These are phyloP conservation scores for Fusarium haematococcum DNA, from an alignment of 2,329 filamentous ascomycete species.

Conservation along the genomic window DNA sequence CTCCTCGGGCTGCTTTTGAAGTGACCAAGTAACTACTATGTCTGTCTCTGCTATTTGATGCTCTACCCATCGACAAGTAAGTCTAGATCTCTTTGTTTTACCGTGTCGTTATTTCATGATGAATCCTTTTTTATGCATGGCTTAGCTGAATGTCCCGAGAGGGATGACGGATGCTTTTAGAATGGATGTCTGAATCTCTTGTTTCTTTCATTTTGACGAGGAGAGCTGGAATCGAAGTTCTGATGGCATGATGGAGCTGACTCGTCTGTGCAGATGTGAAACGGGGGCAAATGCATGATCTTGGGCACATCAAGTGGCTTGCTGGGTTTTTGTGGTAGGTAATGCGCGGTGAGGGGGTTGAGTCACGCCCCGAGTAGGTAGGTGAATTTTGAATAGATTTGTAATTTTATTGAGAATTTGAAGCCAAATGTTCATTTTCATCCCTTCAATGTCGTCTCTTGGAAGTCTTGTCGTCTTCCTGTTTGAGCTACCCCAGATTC, in stretches of 20 bases:
- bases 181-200: conserved; percentile 47
- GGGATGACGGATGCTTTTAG: conserved; percentile 41
- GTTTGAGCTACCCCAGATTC: background rate
- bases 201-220: background rate
- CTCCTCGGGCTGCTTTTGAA: background rate
- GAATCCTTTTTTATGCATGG: conserved; percentile 48
- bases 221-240: background rate
- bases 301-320: background rate
- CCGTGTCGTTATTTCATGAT: conserved; percentile 38
- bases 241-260: conserved; percentile 4
- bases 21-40: background rate
- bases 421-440: background rate
- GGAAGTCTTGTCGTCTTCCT: background rate
- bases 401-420: background rate
- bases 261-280: conserved; percentile 6
- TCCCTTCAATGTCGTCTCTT: background rate
- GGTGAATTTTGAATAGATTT: background rate
- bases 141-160: conserved; percentile 48
- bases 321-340: background rate
- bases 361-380: background rate
- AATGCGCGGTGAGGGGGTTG: background rate
- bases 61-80: conserved; percentile 9
- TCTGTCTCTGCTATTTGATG: background rate
- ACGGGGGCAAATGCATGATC: background rate
- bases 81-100: background rate